Base-by-base conservation (phyloP, 2,329 filamentous ascomycete genomes). In the Amesomyces nigricolor region DNA sequence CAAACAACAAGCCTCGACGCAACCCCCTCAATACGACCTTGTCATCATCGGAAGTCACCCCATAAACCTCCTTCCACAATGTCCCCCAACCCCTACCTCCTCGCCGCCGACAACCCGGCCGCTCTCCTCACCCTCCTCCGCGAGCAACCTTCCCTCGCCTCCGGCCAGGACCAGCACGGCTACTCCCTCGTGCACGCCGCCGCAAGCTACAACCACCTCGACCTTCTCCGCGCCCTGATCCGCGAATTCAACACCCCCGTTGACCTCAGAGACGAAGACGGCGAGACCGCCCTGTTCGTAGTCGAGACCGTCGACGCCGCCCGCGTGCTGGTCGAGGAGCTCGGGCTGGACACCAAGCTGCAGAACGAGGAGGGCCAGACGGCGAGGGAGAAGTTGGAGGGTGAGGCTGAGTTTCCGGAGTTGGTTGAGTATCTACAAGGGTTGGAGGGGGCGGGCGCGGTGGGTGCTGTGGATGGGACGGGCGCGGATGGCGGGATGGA, bases 171-270 rank as follows among this genome's bases (percentile, higher is more conserved):
- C 71, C 84, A 87, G 57, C 88, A 96, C 67, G 94, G 94, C 65
- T 99, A 99, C 75, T 95, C 91, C 46, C 83, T 97, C 26, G 76
- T 97, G 47, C 94, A 99, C 72, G 94, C 94, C 51, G 90, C 92
- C 14, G 86, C 89, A 16, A 96, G 91, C 63, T 99, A 97, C 78
- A 88, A 87, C 68, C 91, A 97, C 68, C 74, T 89, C 37, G 82
- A 88, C 53, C 83, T 99, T 14, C 79, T 96, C 14, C 86, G 88
- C 57, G 72, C 82, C 0, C 79, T 99, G 5, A 78, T 96, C 29
- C 77, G 77, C 46, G 88, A 92, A 35, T 89, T 91, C 71, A 73
- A 83, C 11, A 91, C 92, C 22, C 77, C 91, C 58, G 81, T 91
- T 47, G 86, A 96, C 68, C 75, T 96, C 51, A 82, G 81, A 62